phyloP scores from a whole-genome alignment of 768 basidiomycete species.

The Suillus ampliporus region DNA sequence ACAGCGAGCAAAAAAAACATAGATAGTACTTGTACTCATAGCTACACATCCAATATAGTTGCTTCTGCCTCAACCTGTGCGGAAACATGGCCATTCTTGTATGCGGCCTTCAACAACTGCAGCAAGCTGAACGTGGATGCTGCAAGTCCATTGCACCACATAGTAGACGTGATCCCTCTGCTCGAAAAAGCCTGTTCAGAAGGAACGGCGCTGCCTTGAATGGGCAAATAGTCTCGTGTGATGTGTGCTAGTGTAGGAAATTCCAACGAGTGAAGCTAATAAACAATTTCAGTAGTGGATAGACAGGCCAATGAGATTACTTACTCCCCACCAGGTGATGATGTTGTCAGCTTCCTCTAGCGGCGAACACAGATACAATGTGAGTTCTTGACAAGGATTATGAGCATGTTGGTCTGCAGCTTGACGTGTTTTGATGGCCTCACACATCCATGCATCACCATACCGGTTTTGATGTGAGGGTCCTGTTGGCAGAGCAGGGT shows the following conservation, averaged over 20 bases:
- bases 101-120: conserved; percentile 30
- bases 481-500: no score
- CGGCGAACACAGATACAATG: conserved; percentile 4
- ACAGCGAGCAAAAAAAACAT: no score
- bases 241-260: conserved; percentile 25
- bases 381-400: conserved; percentile 5
- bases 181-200: conserved; percentile 36
- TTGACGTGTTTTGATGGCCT: conserved; percentile 1
- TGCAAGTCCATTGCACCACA: conserved; percentile 22
- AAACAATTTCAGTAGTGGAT: no score
- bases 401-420: not conserved
- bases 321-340: conserved; percentile 12
- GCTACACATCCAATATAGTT: no score
- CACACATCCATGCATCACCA: no score
- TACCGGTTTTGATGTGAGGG: no score
- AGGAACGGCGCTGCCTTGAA: conserved; percentile 13
- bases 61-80: conserved; percentile 21
- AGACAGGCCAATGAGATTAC: conserved; percentile 2
- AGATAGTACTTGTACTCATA: no score
- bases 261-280: conserved; percentile 14
- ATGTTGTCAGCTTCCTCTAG: conserved; percentile 5
- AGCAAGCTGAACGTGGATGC: conserved; percentile 28
- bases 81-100: conserved; percentile 32
- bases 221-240: conserved; percentile 14
- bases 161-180: conserved; percentile 31